Evolutionary conservation across 1,284 basidiomycete species (phyloP).

Genomic region (Irpex sp.): DNA sequence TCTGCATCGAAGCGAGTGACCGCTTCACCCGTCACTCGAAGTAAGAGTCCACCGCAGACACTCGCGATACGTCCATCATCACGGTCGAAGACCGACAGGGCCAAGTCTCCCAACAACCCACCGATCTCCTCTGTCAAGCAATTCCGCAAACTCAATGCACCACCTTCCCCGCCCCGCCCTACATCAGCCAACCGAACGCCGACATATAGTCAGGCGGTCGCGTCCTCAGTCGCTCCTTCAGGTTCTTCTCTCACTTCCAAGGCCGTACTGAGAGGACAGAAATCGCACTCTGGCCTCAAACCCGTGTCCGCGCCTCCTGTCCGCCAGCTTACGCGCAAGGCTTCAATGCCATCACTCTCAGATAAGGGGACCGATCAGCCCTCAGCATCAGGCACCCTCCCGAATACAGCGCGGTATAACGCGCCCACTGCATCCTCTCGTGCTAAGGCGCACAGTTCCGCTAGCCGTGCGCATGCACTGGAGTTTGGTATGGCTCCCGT

Average conservation of each 20-base stretch:
- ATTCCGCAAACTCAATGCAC: conserved; percentile 51
- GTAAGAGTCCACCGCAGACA: conserved; percentile 51
- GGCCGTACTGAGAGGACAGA: conserved; percentile 72
- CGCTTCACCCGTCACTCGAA: conserved; percentile 28
- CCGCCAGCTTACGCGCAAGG: conserved; percentile 65
- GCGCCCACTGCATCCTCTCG: conserved; percentile 75
- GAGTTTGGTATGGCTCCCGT: conserved; percentile 73
- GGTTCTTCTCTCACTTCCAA: conserved; percentile 60
- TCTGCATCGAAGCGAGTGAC: conserved; percentile 39
- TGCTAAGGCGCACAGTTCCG: conserved; percentile 65
- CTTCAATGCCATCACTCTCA: conserved; percentile 70
- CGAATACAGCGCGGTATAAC: conserved; percentile 52
- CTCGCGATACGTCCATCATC: conserved; percentile 54
- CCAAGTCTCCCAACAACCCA: conserved; percentile 67
- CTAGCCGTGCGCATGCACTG: conserved; percentile 50
- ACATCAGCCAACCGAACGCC: conserved; percentile 48
- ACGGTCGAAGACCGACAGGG: conserved; percentile 53
- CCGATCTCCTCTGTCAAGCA: conserved; percentile 62
- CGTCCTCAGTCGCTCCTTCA: conserved; percentile 40
- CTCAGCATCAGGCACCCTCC: conserved; percentile 45
- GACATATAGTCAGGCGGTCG: conserved; percentile 52
- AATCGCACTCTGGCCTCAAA: conserved; percentile 75
- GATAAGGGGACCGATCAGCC: conserved; percentile 52
- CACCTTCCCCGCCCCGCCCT: conserved; percentile 60
- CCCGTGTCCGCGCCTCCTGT: conserved; percentile 61